phyloP scores from a whole-genome alignment of 140 eudicot species.

The Ambrosia hybrid region DNA sequence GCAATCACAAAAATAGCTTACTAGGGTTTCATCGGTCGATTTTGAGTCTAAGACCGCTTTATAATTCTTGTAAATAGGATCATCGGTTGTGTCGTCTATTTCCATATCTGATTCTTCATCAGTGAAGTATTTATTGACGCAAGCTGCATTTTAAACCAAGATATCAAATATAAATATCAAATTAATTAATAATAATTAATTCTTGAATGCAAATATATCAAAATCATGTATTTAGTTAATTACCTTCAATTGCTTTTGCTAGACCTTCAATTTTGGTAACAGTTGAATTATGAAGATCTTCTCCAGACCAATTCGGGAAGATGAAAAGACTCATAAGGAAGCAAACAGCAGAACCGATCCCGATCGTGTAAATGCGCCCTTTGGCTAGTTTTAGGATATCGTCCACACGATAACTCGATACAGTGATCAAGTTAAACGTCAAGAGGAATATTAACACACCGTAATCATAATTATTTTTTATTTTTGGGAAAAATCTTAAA shows the following conservation, averaged over 20 bases:
- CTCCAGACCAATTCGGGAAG: conserved; percentile 91
- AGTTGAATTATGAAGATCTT: conserved; percentile 80
- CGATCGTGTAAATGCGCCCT: conserved; percentile 63
- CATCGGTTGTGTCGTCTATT: conserved; percentile 47
- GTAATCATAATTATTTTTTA: conserved; percentile 80
- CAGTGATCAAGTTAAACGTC: conserved; percentile 89
- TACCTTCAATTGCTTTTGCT: conserved; percentile 81
- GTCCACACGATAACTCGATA: conserved; percentile 74
- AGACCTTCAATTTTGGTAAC: conserved; percentile 78
- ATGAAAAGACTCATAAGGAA: conserved; percentile 72
- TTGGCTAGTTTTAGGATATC: conserved; percentile 66
- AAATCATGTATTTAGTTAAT: not conserved
- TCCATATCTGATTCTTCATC: conserved; percentile 45
- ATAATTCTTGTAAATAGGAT: conserved; percentile 74
- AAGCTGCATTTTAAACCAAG: conserved; percentile 51
- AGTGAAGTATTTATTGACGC: conserved; percentile 69
- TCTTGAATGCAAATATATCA: not conserved
- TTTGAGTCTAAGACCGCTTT: conserved; percentile 87
- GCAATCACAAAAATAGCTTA: conserved; percentile 11
- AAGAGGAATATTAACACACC: conserved; percentile 79
- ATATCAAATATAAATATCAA: not conserved
- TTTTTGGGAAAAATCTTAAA: conserved; percentile 72
- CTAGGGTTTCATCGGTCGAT: conserved; percentile 74
- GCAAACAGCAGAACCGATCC: conserved; percentile 79
- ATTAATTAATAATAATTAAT: not conserved